Base-by-base conservation (phyloP, 768 basidiomycete genomes). In the Suillus discolor region DNA sequence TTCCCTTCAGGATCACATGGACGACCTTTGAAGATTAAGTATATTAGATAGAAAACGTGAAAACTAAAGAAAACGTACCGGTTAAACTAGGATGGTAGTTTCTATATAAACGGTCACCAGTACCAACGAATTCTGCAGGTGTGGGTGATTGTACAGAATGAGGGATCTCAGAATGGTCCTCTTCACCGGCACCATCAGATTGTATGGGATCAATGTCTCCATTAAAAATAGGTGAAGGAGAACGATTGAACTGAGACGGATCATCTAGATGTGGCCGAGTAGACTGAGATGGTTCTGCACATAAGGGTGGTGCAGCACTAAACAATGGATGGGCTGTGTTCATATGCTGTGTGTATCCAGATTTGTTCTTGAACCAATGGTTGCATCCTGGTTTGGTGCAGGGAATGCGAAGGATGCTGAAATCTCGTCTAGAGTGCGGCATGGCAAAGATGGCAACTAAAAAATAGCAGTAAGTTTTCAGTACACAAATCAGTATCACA, bases 81-180 rank as follows among this genome's bases (percentile, higher is more conserved):
- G 42, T 54, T 11, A 63, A 53, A 13, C 20, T 28, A 6, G 62
- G 12, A n/a, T 68, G 67, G 39, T 61, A 68, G 25, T 69, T 69
- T 13, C 20, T 42, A n/a, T 68, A 68, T 9, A 38, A n/a, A 7
- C 8, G 13, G 34, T n/a, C 36, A 20, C 41, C 31, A 12, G 36
- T 6, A 13, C 41, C n/a, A 38, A 41, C 12, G 12, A 59, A 41
- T 8, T 59, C 36, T 20, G 57, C 25, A 38, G 8, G 8, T 36
- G 36, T 9, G 36, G n/a, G 34, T 42, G 41, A 42, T 42, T 41
- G 39, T 42, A 6, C 41, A 42, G 41, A 15, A 41, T 4, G 39
- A 41, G 39, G 41, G 41, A 42, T 41, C 13, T 6, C 39, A 41
- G 39, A 41, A 41, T 0, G 39, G 39, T 41, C 15, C 39, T 42